A percentile compares a stretch with the other conserved stretches of the same genome.
phyloP scores from a whole-genome alignment of 2,329 filamentous ascomycete genomes.

The Claviceps africana region DNA sequence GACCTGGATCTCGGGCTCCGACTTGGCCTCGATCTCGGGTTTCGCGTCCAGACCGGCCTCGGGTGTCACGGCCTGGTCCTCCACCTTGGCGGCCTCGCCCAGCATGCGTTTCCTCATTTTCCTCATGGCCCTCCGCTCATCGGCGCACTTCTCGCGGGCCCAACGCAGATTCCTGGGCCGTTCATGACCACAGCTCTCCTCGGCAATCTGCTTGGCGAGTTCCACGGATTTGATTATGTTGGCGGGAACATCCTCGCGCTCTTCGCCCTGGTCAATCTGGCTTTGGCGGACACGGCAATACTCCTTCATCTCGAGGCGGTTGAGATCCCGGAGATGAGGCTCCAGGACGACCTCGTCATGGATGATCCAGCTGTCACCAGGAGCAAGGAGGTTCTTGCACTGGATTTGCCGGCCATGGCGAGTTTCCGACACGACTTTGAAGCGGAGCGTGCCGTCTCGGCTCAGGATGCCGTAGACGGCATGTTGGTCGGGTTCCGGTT shows the following conservation, averaged over 20 bases:
- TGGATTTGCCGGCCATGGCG: not conserved
- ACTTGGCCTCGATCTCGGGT: not conserved
- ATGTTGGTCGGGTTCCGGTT: constrained; percentile 1
- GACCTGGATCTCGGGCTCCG: not conserved
- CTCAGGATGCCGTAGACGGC: constrained; percentile 2
- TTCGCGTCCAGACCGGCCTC: not conserved
- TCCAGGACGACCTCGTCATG: constrained; percentile 1
- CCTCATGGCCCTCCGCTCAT: constrained; percentile 1
- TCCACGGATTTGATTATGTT: not conserved
- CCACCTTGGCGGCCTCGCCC: not conserved
- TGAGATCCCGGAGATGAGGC: not conserved
- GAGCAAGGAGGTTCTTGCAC: not conserved
- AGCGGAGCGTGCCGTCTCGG: not conserved
- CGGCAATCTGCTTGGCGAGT: not conserved
- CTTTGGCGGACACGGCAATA: not conserved
- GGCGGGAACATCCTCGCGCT: not conserved
- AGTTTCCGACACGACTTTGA: constrained; percentile 1
- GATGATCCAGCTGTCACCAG: constrained; percentile 2
- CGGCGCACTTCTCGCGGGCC: constrained; percentile 1
- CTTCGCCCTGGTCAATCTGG: not conserved
- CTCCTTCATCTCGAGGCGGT: constrained; percentile 2
- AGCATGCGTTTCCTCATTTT: constrained; percentile 1
- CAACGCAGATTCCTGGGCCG: not conserved
- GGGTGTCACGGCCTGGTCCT: not conserved
- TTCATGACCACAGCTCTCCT: not conserved